Conservation (phyloP, 192 early-diverging fungal genomes). For the Coemansia sp. region DNA sequence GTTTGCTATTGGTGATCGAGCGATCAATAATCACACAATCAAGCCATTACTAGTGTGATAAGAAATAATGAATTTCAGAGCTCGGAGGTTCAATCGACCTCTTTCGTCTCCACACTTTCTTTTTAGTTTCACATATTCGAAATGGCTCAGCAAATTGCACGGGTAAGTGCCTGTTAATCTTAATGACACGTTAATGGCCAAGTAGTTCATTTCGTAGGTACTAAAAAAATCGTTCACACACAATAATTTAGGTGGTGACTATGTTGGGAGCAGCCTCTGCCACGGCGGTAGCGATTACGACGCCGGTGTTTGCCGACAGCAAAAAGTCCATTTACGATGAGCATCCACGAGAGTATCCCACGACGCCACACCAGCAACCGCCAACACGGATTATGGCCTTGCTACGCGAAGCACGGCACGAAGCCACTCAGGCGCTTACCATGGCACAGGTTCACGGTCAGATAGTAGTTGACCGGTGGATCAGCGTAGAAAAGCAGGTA, state of each 20-base stretch:
- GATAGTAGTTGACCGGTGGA: constrained; percentile 24
- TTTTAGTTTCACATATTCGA: not conserved
- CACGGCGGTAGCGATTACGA: not conserved
- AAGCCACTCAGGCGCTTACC: not conserved
- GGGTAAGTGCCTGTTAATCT: not conserved
- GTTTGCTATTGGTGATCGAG: not conserved
- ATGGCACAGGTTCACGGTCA: constrained; percentile 19
- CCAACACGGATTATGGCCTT: constrained; percentile 20
- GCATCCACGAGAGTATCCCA: not conserved
- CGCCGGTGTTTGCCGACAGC: not conserved
- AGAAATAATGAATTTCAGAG: not conserved
- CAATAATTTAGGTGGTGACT: not conserved
- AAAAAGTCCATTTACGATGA: constrained; percentile 54
- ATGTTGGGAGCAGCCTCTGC: not conserved
- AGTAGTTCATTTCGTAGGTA: not conserved
- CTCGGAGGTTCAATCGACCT: constrained; percentile 3
- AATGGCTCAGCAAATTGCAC: not conserved
- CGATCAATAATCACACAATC: not conserved
- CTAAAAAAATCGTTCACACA: not conserved
- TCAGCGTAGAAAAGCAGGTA: constrained; percentile 21
- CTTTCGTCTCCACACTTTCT: not conserved
- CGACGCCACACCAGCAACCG: not conserved
- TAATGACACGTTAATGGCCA: not conserved
- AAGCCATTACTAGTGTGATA: not conserved
- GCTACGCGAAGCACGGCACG: constrained; percentile 14